Evolutionary conservation across 108 stramenopile species (phyloP).

Genomic region (Fragilaria crotonensis): DNA sequence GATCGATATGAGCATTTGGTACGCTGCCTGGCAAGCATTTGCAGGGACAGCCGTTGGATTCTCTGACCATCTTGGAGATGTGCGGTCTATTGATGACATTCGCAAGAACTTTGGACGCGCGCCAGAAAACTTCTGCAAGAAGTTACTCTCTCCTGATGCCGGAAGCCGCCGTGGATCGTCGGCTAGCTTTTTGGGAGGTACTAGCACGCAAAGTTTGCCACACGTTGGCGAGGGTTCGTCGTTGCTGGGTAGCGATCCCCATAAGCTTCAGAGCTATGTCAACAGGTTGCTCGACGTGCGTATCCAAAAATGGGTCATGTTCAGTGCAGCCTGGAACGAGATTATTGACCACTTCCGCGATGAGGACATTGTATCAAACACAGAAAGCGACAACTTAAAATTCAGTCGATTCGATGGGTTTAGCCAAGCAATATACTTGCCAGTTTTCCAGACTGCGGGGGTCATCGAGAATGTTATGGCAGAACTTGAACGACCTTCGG

Average conservation of each 20-base stretch:
- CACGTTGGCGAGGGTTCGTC: conserved; percentile 44
- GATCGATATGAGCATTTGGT: conserved; percentile 97
- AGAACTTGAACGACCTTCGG: conserved; percentile 65
- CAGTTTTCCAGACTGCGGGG: conserved; percentile 95
- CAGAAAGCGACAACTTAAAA: conserved; percentile 88
- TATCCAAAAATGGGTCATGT: conserved; percentile 96
- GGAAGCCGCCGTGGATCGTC: conserved; percentile 81
- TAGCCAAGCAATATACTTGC: conserved; percentile 93
- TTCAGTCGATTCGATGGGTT: conserved; percentile 93
- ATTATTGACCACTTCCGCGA: conserved; percentile 86
- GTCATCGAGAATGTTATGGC: conserved; percentile 88
- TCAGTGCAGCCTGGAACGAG: conserved; percentile 97
- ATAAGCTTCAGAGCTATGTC: conserved; percentile 79
- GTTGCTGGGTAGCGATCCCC: conserved; percentile 63
- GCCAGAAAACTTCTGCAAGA: conserved; percentile 83
- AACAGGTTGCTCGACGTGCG: conserved; percentile 87
- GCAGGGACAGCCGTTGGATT: conserved; percentile 91
- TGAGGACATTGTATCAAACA: conserved; percentile 90
- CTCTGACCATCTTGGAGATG: conserved; percentile 87
- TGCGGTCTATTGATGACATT: conserved; percentile 83
- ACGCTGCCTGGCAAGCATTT: conserved; percentile 91
- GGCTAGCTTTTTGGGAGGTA: conserved; percentile 53
- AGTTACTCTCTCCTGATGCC: conserved; percentile 87
- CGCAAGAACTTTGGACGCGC: conserved; percentile 81
- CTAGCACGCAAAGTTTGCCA: conserved; percentile 33